phyloP scores from a whole-genome alignment of 2,329 filamentous ascomycete genomes.

The Endocalyx cinctus region DNA sequence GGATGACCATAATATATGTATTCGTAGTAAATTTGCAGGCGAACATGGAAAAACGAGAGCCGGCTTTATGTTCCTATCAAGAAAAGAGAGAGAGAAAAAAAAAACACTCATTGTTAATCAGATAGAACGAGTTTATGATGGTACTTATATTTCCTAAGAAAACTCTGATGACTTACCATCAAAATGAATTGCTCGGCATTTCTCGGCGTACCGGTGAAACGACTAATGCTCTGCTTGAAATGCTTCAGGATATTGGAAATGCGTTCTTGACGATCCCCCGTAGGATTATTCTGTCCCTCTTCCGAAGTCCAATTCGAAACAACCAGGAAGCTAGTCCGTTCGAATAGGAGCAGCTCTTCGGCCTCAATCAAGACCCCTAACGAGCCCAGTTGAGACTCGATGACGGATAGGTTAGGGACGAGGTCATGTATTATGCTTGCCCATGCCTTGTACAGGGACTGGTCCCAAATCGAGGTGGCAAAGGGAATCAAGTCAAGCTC shows the following conservation, averaged over 20 bases:
- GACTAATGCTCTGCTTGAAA: conserved; percentile 81
- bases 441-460: conserved; percentile 97
- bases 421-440: conserved; percentile 96
- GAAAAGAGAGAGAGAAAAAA: not conserved
- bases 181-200: conserved; percentile 76
- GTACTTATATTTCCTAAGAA: no score
- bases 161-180: conserved; percentile 38
- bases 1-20: conserved; percentile 88
- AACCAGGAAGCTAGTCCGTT: conserved; percentile 91
- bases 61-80: conserved; percentile 64
- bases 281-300: conserved; percentile 75
- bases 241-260: conserved; percentile 98
- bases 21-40: conserved; percentile 95
- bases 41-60: conserved; percentile 81
- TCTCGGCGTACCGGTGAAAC: conserved; percentile 75
- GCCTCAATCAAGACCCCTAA: conserved; percentile 84
- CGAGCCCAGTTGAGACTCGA: conserved; percentile 79
- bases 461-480: conserved; percentile 97
- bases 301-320: conserved; percentile 86
- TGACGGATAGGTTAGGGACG: conserved; percentile 86
- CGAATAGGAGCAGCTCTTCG: conserved; percentile 90
- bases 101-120: conserved; percentile 9
- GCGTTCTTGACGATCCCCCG: conserved; percentile 85
- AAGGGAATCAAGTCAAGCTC: conserved; percentile 77
- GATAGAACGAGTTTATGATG: no score